Evolutionary conservation across 2,329 filamentous ascomycete genomes (phyloP).

Genomic region (Colletotrichum echinochloae): DNA sequence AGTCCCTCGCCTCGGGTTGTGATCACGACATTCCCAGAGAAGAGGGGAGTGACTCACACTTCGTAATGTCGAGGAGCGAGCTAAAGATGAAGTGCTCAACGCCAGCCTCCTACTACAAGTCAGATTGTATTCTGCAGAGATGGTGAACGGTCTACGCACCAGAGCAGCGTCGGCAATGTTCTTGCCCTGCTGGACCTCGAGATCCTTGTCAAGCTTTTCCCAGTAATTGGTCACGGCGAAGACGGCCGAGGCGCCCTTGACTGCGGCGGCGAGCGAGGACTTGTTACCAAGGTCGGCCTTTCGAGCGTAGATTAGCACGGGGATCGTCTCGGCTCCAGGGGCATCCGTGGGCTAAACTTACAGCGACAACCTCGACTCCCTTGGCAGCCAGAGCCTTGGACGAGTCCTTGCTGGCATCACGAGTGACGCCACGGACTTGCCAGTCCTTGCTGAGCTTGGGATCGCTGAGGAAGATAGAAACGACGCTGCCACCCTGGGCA

Average conservation of each 20-base stretch:
- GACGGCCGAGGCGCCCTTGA: constrained; percentile 61
- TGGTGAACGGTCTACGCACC: constrained; percentile 45
- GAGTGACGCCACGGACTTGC: constrained; percentile 67
- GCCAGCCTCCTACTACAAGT: constrained; percentile 46
- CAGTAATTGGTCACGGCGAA: constrained; percentile 67
- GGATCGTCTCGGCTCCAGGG: not conserved
- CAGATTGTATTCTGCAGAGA: constrained; percentile 44
- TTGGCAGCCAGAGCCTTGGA: constrained; percentile 57
- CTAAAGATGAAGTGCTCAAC: constrained; percentile 60
- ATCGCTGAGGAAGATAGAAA: constrained; percentile 54
- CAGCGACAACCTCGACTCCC: constrained; percentile 63
- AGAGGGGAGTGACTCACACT: constrained; percentile 48
- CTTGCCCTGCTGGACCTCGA: constrained; percentile 60
- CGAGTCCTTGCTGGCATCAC: constrained; percentile 57
- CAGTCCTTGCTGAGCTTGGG: constrained; percentile 60
- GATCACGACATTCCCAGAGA: not conserved
- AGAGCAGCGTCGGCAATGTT: constrained; percentile 60
- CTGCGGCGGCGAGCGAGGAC: constrained; percentile 55
- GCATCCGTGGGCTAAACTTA: constrained; percentile 45
- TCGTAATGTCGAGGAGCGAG: constrained; percentile 54
- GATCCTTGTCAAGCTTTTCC: constrained; percentile 55
- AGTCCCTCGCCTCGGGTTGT: constrained; percentile 15
- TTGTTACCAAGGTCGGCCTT: constrained; percentile 63
- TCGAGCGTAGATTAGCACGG: constrained; percentile 8
- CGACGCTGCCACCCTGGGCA: constrained; percentile 69